Evolutionary conservation across 1,284 basidiomycete species (phyloP).

Genomic region (Fomitopsis pinicola): DNA sequence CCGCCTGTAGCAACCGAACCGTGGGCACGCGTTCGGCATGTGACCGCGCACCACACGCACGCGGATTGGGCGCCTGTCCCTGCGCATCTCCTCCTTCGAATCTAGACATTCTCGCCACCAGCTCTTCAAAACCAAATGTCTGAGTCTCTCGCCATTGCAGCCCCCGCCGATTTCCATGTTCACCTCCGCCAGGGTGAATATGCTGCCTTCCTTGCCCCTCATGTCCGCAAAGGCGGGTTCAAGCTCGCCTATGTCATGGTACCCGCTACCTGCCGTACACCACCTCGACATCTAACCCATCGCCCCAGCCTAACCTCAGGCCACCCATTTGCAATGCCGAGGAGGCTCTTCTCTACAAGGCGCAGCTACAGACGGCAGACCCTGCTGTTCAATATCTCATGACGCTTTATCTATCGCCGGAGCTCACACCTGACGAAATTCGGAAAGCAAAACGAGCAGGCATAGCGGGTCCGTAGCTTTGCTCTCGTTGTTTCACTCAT

Average conservation of each 20-base stretch:
- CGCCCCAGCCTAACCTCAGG: slow-evolving; percentile 81
- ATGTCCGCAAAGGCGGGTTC: slow-evolving; percentile 89
- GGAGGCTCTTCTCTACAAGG: slow-evolving; percentile 80
- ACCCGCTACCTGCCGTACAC: slow-evolving; percentile 15
- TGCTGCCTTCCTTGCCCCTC: slow-evolving; percentile 84
- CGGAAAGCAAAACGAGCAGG: slow-evolving; percentile 83
- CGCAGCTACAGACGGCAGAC: slow-evolving; percentile 72
- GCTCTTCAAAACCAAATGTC: slow-evolving; percentile 2
- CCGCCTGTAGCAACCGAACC: slow-evolving; percentile 3
- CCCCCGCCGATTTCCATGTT: slow-evolving; percentile 95
- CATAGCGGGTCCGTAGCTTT: slow-evolving; percentile 57
- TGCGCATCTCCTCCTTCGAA: background rate
- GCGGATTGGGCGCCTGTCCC: background rate
- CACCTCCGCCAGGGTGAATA: slow-evolving; percentile 90
- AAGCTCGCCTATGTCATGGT: slow-evolving; percentile 97
- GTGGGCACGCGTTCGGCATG: slow-evolving; percentile 19
- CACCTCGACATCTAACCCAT: slow-evolving; percentile 6
- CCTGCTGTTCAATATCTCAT: slow-evolving; percentile 86
- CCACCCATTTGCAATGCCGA: slow-evolving; percentile 90
- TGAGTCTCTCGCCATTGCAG: slow-evolving; percentile 48
- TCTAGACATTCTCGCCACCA: too few relatives aligned
- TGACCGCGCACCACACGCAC: slow-evolving; percentile 15
- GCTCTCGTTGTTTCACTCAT: background rate
- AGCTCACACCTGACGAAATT: slow-evolving; percentile 90
- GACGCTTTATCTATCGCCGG: slow-evolving; percentile 92